Evolutionary conservation across 495 filamentous ascomycete genomes (phyloP).

Genomic region (Neurospora sublineolata): DNA sequence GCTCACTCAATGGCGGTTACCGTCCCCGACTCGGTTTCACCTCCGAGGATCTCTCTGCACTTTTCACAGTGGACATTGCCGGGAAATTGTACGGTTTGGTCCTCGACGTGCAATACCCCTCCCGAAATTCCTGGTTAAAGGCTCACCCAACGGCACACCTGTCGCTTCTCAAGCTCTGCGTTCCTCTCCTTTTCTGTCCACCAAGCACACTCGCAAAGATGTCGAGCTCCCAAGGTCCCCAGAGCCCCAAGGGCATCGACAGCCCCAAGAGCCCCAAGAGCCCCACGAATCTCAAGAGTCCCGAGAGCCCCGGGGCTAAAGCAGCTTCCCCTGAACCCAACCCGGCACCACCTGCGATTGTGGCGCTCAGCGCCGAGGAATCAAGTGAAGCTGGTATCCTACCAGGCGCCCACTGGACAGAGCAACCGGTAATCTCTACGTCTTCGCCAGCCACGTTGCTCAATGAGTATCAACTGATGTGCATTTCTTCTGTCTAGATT

Average conservation of each 20-base stretch:
- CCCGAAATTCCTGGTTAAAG: not conserved
- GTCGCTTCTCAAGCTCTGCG: no score
- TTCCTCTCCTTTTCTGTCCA: not conserved
- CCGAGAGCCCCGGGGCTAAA: not conserved
- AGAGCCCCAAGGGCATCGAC: not conserved
- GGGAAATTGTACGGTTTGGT: not conserved
- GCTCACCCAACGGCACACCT: not conserved
- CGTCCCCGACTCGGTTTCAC: not conserved
- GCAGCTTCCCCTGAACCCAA: not conserved
- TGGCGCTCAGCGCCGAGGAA: not conserved
- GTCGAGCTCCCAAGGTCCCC: not conserved
- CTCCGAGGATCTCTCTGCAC: not conserved
- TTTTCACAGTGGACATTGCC: not conserved
- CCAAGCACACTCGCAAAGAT: not conserved
- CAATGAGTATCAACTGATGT: not conserved
- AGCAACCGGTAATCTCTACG: not conserved
- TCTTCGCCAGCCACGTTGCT: not conserved
- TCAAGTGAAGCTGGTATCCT: not conserved
- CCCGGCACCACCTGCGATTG: not conserved
- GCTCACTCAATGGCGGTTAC: not conserved
- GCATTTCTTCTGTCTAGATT: not conserved
- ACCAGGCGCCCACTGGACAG: not conserved
- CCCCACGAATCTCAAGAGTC: not conserved
- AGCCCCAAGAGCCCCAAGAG: not conserved
- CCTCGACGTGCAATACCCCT: not conserved